Evolutionary conservation across 176 grass and related monocot genomes (phyloP).

Genomic region (Eleusine coracana): DNA sequence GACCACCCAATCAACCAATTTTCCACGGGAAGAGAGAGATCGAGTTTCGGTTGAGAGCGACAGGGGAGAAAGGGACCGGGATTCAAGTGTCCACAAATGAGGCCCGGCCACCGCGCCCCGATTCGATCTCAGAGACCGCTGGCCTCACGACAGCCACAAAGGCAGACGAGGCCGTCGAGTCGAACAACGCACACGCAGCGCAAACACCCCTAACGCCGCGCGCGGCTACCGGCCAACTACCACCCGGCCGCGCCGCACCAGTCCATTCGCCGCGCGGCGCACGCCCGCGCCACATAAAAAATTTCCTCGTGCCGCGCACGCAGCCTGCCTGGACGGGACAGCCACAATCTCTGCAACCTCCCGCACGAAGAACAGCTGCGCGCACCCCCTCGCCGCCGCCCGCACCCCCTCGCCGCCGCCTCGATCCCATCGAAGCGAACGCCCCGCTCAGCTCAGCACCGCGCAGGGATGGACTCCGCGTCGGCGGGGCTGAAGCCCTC

Average conservation of each 20-base stretch:
- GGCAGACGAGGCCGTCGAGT: background rate
- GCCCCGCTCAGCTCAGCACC: background rate
- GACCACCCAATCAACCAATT: background rate
- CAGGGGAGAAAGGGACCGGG: background rate
- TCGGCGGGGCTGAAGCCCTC: conserved; percentile 49
- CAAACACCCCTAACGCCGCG: background rate
- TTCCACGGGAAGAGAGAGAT: too few relatives aligned
- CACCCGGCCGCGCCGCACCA: background rate
- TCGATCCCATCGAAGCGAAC: conserved; percentile 45
- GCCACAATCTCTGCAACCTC: background rate
- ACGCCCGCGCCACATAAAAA: conserved; percentile 23
- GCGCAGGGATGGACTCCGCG: conserved; percentile 40
- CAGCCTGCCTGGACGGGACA: background rate
- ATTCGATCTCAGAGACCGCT: background rate
- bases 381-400: background rate
- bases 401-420: background rate
- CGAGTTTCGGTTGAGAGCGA: background rate
- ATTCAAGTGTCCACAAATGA: background rate
- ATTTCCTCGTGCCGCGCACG: background rate
- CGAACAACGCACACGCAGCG: background rate
- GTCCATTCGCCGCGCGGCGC: background rate
- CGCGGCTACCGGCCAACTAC: background rate
- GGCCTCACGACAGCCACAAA: background rate
- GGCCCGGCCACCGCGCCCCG: background rate
- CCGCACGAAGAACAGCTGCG: too few relatives aligned